These are phyloP conservation scores for Stachybotrys elegans DNA, from an alignment of 2,329 filamentous ascomycete species.

Conservation along the genomic window DNA sequence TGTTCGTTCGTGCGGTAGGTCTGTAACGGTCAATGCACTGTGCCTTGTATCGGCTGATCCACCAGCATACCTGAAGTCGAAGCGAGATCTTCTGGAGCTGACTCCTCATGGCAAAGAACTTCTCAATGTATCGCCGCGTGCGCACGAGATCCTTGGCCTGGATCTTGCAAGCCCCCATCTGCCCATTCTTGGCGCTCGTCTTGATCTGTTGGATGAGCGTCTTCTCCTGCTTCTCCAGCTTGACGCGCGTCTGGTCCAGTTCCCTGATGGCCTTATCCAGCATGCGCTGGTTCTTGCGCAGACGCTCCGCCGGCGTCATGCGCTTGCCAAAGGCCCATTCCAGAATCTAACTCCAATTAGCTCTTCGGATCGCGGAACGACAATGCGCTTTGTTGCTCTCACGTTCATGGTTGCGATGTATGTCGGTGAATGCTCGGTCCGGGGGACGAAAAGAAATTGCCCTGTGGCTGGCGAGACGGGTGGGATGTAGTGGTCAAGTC, in stretches of 20 bases:
- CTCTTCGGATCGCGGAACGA: slow-evolving; percentile 9
- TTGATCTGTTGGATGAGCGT: slow-evolving; percentile 94
- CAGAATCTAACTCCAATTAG: slow-evolving; percentile 60
- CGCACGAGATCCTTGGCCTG: slow-evolving; percentile 95
- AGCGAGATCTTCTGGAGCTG: slow-evolving; percentile 94
- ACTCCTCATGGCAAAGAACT: slow-evolving; percentile 97
- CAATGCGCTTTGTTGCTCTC: slow-evolving; percentile 16
- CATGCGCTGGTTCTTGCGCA: slow-evolving; percentile 91
- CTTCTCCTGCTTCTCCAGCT: slow-evolving; percentile 98
- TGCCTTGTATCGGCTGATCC: not conserved
- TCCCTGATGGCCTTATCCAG: slow-evolving; percentile 97
- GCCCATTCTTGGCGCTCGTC: slow-evolving; percentile 95
- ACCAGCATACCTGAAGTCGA: slow-evolving; percentile 70
- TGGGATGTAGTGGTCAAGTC: not conserved
- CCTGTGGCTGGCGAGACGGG: not conserved
- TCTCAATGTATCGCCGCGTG: slow-evolving; percentile 90
- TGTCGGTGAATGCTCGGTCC: too few species aligned
- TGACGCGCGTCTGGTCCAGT: slow-evolving; percentile 88
- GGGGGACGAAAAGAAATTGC: too few species aligned
- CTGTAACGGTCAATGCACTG: slow-evolving; percentile 38
- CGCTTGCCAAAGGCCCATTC: slow-evolving; percentile 99
- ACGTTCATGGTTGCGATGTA: slow-evolving; percentile 49
- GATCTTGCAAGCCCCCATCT: slow-evolving; percentile 98
- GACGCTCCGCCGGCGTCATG: slow-evolving; percentile 90
- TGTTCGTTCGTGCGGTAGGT: slow-evolving; percentile 98